Evolutionary conservation across 1,284 basidiomycete species (phyloP), one percentile per base, ranked within the genome.

Genomic region (Austropuccinia psidii): DNA sequence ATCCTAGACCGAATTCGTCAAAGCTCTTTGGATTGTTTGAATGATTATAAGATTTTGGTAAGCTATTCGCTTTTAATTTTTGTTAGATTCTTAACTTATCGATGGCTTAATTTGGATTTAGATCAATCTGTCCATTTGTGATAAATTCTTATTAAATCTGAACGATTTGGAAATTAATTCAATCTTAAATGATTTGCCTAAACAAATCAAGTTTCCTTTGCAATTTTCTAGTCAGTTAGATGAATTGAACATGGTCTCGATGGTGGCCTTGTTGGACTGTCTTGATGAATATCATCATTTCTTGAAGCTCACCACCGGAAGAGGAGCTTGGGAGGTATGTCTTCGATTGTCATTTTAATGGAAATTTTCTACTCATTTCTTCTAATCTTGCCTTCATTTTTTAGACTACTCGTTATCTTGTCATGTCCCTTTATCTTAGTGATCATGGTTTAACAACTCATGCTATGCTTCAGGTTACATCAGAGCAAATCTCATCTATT

Each of bases 141-240:
- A 62, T 45, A 19, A 62, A 8, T 62, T 62, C 41, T 45, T 62
- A 31, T 29, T 31, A 7, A 62, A 62, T 4, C 60, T 62, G 17
- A 45, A 62, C 35, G 41, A 31, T 15, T 19, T 45, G 19, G 60
- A 62, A 4, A 45, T 29, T 62, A 31, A 62, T 17, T 4, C 19
- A 6, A 39, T 39, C 24, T 24, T 62, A 13, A 45, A 62, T 45
- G 4, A 39, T 4, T 39, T 45, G n/a, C 60, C 60, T 15, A 31
- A 19, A 4, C 29, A 37, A 39, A 31, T 62, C 15, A 62, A 45
- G 33, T 69, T 69, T 29, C 67, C 67, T 21, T 45, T 69, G 52
- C 67, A 69, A 47, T 69, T 69, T 57, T 69, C 67, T 11, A 69
- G 67, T 31, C 55, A 37, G 37, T 35, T 69, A 29, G 67, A 69